phyloP scores from a whole-genome alignment of 1,284 basidiomycete genomes.

The Thecaphora frezii region DNA sequence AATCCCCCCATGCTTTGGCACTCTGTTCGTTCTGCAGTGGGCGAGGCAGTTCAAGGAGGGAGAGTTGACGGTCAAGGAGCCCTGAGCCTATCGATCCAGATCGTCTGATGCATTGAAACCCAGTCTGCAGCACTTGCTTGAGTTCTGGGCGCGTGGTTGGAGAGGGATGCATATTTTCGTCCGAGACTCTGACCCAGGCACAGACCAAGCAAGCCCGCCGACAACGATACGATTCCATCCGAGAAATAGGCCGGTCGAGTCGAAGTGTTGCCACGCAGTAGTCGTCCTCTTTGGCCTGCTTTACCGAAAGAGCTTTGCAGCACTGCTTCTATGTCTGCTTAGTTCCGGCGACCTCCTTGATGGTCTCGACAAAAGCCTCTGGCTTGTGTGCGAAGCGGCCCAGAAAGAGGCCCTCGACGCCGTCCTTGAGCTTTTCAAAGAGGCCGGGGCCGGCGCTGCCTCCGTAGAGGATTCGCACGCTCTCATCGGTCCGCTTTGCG shows the following conservation, averaged over 20 bases:
- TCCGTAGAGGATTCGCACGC: slow-evolving; percentile 48
- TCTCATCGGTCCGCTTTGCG: slow-evolving; percentile 14
- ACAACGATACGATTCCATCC: too few relatives aligned
- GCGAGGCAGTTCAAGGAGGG: slow-evolving; percentile 57
- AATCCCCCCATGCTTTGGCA: not conserved
- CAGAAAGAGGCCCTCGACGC: slow-evolving; percentile 52
- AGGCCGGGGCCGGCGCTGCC: slow-evolving; percentile 49
- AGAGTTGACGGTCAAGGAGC: slow-evolving; percentile 52
- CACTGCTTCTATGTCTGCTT: too few relatives aligned
- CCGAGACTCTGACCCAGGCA: too few relatives aligned
- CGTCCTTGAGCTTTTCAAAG: slow-evolving; percentile 43
- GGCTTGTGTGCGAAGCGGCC: slow-evolving; percentile 53
- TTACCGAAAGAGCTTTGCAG: too few relatives aligned
- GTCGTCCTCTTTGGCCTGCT: too few relatives aligned
- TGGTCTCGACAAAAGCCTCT: slow-evolving; percentile 39
- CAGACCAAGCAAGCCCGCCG: too few relatives aligned
- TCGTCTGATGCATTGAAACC: not conserved
- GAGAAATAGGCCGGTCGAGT: too few relatives aligned
- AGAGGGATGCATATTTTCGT: too few relatives aligned
- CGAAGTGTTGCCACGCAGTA: too few relatives aligned
- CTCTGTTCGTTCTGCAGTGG: slow-evolving; percentile 30
- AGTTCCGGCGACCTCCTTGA: slow-evolving; percentile 44
- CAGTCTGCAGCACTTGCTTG: too few relatives aligned
- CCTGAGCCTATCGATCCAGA: slow-evolving; percentile 11
- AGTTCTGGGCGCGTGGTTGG: too few relatives aligned